Base-by-base conservation (phyloP, 2,329 filamentous ascomycete genomes). In the Mycosphaerella sp. region DNA sequence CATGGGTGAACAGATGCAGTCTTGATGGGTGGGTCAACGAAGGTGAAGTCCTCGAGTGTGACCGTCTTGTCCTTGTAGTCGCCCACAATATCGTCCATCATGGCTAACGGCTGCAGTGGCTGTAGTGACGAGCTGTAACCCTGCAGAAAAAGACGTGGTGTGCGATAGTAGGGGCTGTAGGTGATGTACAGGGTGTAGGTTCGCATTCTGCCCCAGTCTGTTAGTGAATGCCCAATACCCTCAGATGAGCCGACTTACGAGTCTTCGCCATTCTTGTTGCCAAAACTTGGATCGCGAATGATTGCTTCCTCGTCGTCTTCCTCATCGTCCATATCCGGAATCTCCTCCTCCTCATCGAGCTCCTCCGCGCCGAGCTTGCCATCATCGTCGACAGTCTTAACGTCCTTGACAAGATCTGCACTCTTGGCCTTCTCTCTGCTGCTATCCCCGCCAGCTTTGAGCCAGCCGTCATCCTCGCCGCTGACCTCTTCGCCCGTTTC, bases 111-210 rank as follows among this genome's bases (percentile, higher is more conserved):
- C 3, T 86, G 82, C 0, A 95, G 84, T 1, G 91, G 90, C 61
- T 90, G 56, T 51, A 69, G 66, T n/a, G 60, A 62, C 7, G 62
- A 61, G 17, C 88, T 88, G 72, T 97, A 97, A 65, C 93, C 93
- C 0, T 90, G 95, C 45, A 98, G 83, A 72, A 96, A 98, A 66
- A 97, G 82, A 34, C 93, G 89, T 0, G 93, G 93, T 3, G 93
- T 97, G 63, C 89, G 87, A 75, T 97, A 98, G 77, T 95, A 96
- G 38, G 91, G 87, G 4, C 91, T 89, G 76, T 98, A 98, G 74
- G 90, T 93, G 67, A 98, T 97, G 79, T 98, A 98, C 62, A 98
- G 85, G 43, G 87, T 95, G 73, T 98, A 98, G n/a, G 89, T 95
- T 63, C 93, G 87, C 48, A 88, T 58, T 85, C 67, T 68, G 51